These are phyloP conservation scores for Cucurbitaria berberidis DNA, from an alignment of 2,329 filamentous ascomycete genomes.

Conservation along the genomic window DNA sequence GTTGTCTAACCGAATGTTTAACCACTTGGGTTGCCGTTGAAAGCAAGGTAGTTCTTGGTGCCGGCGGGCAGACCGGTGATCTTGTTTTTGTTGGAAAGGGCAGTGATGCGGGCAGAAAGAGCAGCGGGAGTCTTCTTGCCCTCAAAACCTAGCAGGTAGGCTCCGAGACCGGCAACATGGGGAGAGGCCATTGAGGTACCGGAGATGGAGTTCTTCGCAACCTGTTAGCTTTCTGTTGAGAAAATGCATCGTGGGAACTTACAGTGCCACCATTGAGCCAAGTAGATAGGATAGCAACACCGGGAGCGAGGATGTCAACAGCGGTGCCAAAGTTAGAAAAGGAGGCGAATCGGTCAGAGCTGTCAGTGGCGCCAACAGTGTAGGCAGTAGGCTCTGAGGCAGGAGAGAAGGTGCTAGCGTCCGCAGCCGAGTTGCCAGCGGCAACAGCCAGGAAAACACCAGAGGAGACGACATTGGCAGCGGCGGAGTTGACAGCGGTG, in stretches of 20 bases:
- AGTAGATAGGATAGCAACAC: conserved; percentile 55
- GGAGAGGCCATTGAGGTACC: conserved; percentile 73
- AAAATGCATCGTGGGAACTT: conserved; percentile 6
- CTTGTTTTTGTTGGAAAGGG: conserved; percentile 51
- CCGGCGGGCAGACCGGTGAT: conserved; percentile 53
- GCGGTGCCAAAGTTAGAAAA: conserved; percentile 51
- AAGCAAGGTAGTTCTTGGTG: conserved; percentile 61
- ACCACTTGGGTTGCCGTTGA: conserved; percentile 56
- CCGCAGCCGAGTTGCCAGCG: conserved; percentile 46
- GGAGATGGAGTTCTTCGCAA: conserved; percentile 57
- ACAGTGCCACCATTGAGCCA: conserved; percentile 52
- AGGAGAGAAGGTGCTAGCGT: conserved; percentile 46
- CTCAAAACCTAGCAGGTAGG: conserved; percentile 67
- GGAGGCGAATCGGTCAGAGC: conserved; percentile 41
- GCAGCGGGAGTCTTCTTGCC: conserved; percentile 54
- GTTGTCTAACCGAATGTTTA: conserved; percentile 16
- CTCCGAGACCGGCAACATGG: conserved; percentile 72
- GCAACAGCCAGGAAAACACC: conserved; percentile 52
- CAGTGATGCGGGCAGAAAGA: conserved; percentile 57
- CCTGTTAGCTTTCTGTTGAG: conserved; percentile 9
- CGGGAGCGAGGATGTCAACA: conserved; percentile 50
- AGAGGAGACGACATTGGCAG: conserved; percentile 41
- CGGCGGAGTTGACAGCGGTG: conserved; percentile 48
- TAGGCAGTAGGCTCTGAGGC: conserved; percentile 48
- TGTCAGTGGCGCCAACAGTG: conserved; percentile 51